Conservation (phyloP, 139 green algal species). For the Tetraselmis striata region DNA sequence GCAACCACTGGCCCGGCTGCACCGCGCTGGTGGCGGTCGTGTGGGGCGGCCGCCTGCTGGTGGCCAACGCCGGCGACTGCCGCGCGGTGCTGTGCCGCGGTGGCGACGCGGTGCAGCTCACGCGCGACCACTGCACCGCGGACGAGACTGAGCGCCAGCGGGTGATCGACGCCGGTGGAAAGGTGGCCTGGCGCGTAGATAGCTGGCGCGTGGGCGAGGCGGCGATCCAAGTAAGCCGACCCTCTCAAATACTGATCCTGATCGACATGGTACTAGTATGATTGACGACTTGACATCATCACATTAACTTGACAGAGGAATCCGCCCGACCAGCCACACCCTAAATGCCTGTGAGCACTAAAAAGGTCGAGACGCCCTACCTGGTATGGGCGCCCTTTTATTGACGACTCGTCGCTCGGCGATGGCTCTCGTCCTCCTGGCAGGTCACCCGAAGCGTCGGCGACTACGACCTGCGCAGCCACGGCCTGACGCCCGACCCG, state of each 20-base stretch:
- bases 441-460: slow-evolving; percentile 67
- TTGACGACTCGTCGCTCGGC: no score
- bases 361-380: no score
- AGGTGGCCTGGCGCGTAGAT: slow-evolving; percentile 35
- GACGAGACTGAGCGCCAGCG: slow-evolving; percentile 60
- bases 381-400: no score
- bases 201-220: slow-evolving; percentile 66
- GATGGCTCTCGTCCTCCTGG: no score
- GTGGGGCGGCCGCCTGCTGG: slow-evolving; percentile 33
- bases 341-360: no score
- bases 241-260: not conserved
- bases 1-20: slow-evolving; percentile 48
- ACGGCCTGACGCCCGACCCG: slow-evolving; percentile 63
- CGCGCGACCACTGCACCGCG: slow-evolving; percentile 73
- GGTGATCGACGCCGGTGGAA: slow-evolving; percentile 47
- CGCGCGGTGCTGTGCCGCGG: slow-evolving; percentile 66
- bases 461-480: slow-evolving; percentile 73
- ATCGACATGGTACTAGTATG: no score
- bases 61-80: slow-evolving; percentile 87
- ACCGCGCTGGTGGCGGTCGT: slow-evolving; percentile 68
- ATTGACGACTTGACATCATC: no score
- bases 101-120: slow-evolving; percentile 52
- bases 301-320: no score
- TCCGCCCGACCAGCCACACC: no score
- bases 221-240: slow-evolving; percentile 61